Evolutionary conservation across 345 rosid species (phyloP).

Genomic region (Trapa bicornis): DNA sequence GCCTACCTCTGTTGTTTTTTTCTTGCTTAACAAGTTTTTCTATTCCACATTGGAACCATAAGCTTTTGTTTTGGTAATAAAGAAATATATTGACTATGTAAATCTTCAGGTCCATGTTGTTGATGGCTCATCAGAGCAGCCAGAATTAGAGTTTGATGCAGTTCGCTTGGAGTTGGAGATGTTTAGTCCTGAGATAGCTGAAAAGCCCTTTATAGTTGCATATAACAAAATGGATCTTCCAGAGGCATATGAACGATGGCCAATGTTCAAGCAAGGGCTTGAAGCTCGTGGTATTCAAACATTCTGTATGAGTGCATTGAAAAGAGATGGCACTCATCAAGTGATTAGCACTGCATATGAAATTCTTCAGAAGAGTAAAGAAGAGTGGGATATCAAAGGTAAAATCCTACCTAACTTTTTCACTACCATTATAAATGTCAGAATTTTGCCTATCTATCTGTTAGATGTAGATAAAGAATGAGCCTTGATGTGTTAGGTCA

Average conservation of each 20-base stretch:
- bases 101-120: constrained; percentile 64
- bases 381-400: constrained; percentile 50
- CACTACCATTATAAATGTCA: background rate
- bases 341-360: constrained; percentile 57
- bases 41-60: background rate
- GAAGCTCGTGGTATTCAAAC: constrained; percentile 55
- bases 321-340: constrained; percentile 63
- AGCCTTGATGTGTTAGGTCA: constrained; percentile 18
- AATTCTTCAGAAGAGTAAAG: constrained; percentile 43
- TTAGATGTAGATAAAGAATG: constrained; percentile 5
- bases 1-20: background rate
- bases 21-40: background rate
- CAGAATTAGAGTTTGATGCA: constrained; percentile 83
- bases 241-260: constrained; percentile 69
- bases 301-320: constrained; percentile 81
- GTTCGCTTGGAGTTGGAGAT: constrained; percentile 89
- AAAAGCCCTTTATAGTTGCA: constrained; percentile 72
- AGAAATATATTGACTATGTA: background rate
- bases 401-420: background rate
- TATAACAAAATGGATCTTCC: constrained; percentile 91
- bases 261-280: constrained; percentile 45
- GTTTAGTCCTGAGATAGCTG: constrained; percentile 76
- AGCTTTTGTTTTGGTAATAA: background rate
- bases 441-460: background rate
- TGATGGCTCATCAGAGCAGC: constrained; percentile 77